Base-by-base conservation (phyloP, 306 rosid genomes). In the Inga leiocalycina region DNA sequence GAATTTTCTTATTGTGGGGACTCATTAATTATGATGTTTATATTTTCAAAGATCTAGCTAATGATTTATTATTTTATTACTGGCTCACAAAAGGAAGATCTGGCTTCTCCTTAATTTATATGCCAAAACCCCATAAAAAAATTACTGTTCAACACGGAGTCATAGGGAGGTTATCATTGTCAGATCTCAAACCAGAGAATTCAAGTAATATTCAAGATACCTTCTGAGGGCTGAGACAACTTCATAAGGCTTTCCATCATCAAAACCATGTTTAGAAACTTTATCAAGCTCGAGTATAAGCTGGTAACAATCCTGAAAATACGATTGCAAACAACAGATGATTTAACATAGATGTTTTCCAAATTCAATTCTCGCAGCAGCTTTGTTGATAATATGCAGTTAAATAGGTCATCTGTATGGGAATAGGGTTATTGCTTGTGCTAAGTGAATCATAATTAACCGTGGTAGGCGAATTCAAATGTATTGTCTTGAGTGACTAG, bases 251-350 rank as follows among this genome's bases (percentile, higher is more conserved):
- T 39, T 81, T 22, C 34, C 30, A 77, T n/a, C 80, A 0, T 34
- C 79, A 67, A 20, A 61, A 20, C 62, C 80, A 75, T 76, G 37
- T 70, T 44, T 48, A 51, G 73, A 37, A 62, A 87, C 45, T 46
- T 79, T 78, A 74, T 87, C 90, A 62, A 87, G 90, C 84, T 87
- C 90, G 48, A 87, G 84, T 70, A 84, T 87, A n/a, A 87, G 56
- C 67, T 82, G 90, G 82, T 81, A 87, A 79, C 88, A 79, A 66
- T 87, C 88, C 90, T 87, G 86, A 51, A 81, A 62, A 68, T 74
- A 68, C 46, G 61, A 68, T 80, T 46, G 75, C 71, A 72, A 6
- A 73, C 45, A 59, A 68, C 54, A 80, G 41, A 73, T 27, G 27
- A 51, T 16, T 82, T 82, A 19, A 66, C 16, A 37, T 10, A 19